Conservation (phyloP, 2,329 filamentous ascomycete genomes). For the Aspergillus floridensis region DNA sequence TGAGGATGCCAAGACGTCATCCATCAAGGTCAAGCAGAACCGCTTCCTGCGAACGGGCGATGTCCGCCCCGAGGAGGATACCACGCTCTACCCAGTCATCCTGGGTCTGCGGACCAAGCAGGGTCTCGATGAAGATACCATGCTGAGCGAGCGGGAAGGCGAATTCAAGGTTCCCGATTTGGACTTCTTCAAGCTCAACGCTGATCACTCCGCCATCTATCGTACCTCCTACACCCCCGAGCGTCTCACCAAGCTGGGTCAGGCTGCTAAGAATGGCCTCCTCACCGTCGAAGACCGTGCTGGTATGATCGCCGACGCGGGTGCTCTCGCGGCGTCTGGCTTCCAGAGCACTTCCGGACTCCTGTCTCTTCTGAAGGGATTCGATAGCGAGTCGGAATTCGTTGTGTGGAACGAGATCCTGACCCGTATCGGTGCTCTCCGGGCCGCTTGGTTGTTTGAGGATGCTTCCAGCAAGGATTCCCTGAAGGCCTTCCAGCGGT, state of each 20-base stretch:
- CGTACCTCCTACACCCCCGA: conserved; percentile 83
- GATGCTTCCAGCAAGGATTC: conserved; percentile 68
- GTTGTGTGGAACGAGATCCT: conserved; percentile 95
- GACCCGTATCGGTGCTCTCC: conserved; percentile 72
- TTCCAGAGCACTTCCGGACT: conserved; percentile 92
- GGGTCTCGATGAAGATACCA: conserved; percentile 75
- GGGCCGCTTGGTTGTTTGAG: conserved; percentile 85
- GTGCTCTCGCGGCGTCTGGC: conserved; percentile 81
- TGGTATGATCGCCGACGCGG: conserved; percentile 91
- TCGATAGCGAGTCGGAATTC: conserved; percentile 77
- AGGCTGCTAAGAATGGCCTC: conserved; percentile 76
- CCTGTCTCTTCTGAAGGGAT: conserved; percentile 78
- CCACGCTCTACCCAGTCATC: conserved; percentile 85
- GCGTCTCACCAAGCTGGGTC: conserved; percentile 80
- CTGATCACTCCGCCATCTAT: conserved; percentile 90
- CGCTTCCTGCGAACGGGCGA: conserved; percentile 90
- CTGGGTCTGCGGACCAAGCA: conserved; percentile 79
- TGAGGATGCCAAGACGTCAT: conserved; percentile 66
- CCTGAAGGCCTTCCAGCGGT: conserved; percentile 77
- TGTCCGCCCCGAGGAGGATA: conserved; percentile 87
- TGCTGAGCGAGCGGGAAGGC: conserved; percentile 69
- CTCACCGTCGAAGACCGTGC: conserved; percentile 86
- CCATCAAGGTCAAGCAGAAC: conserved; percentile 88
- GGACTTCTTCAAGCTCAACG: conserved; percentile 96
- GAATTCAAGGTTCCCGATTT: conserved; percentile 73